Evolutionary conservation across 345 rosid species (phyloP), one percentile per base, ranked within the genome.

Genomic region (Kandelia obovata): DNA sequence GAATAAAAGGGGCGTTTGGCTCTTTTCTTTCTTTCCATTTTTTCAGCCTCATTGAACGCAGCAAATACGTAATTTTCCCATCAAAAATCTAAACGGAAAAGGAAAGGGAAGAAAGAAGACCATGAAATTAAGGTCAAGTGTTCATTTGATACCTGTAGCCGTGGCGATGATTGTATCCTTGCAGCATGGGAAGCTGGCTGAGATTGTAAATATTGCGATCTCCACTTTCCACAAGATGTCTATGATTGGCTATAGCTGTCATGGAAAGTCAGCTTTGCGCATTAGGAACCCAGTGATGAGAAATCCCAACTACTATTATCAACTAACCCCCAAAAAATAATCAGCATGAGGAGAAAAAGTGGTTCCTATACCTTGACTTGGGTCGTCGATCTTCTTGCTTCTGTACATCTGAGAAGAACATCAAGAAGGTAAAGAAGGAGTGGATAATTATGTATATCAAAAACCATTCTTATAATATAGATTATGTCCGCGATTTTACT

Each of bases 181-280:
- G 91, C 17, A 87, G 79, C 96, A 90, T 90, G 9, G 95, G 92
- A 63, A 90, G 85, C 71, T 88, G 96, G 75, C 89, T 83, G 69
- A 88, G 82, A 65, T 88, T 92, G 62, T 85, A 92, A 73, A 92
- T 76, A 72, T 85, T 88, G 7, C 71, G 85, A 76, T 86, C 94
- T 69, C 93, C 84, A 78, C 75, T 80, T 78, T 81, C 88, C 53
- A 82, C 71, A 72, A 81, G 84, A 77, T 84, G 84, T 74, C 84
- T 81, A 70, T 88, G 89, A 80, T 82, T 87, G 30, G 71, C 60
- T 66, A 84, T 78, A 59, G 71, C 92, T 88, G 88, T 70, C 66
- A 78, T 71, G 21, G n/a, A 73, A 79, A 59, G 51, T 25, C 5
- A 28, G 65, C 37, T 26, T 31, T 46, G 59, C 46, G 6, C 58